Evolutionary conservation across 495 filamentous ascomycete genomes (phyloP).

Genomic region (Xanthoparmelia taractica): DNA sequence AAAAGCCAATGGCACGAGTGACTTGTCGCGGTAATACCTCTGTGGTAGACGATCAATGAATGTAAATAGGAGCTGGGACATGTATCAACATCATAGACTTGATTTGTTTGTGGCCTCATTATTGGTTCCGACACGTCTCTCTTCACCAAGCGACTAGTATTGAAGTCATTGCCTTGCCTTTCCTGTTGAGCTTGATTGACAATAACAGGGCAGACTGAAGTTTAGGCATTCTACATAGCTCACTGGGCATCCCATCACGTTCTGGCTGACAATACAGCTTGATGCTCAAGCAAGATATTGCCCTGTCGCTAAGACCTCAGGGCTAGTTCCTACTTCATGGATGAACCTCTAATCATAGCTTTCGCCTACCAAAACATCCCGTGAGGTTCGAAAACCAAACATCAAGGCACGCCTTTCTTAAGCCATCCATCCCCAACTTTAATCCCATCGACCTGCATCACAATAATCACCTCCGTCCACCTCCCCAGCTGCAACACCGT

Average conservation of each 20-base stretch:
- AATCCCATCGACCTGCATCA: not conserved
- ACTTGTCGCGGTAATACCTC: not conserved
- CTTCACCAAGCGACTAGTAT: not conserved
- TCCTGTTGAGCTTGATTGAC: not conserved
- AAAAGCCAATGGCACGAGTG: slow-evolving; percentile 1
- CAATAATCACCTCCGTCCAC: not conserved
- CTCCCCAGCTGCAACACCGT: not conserved
- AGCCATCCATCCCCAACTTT: not conserved
- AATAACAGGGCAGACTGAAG: not conserved
- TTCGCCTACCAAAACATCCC: not conserved
- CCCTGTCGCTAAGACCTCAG: not conserved
- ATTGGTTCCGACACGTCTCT: not conserved
- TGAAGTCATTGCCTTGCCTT: not conserved
- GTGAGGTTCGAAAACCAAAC: not conserved
- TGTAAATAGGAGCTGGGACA: slow-evolving; percentile 7
- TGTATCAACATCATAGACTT: slow-evolving; percentile 10
- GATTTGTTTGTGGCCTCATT: not conserved
- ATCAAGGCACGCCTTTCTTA: not conserved
- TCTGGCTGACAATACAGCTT: not conserved
- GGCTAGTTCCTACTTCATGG: not conserved
- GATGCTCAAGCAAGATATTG: not conserved
- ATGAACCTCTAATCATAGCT: not conserved
- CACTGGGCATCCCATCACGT: not conserved
- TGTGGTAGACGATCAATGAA: not conserved
- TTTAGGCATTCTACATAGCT: not conserved